A percentile compares a stretch with the other conserved stretches of the same genome.
These are phyloP conservation scores for Ceratobasidium sp. DNA, from an alignment of 1,284 basidiomycete species.

Conservation along the genomic window DNA sequence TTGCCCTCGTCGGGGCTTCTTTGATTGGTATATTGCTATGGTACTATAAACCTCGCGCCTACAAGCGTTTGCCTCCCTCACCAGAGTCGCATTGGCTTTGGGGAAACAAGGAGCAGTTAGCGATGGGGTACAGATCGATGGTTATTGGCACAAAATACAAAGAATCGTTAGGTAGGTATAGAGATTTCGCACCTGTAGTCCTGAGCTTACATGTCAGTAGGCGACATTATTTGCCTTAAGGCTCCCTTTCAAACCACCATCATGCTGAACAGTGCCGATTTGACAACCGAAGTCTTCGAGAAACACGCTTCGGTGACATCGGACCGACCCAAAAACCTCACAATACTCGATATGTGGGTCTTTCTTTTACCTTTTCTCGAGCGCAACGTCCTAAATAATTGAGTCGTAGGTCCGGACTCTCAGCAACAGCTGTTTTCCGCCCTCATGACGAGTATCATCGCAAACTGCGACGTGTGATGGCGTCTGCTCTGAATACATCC, in stretches of 20 bases:
- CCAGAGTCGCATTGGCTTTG: slow-evolving; percentile 25
- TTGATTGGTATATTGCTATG: too few relatives aligned
- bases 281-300: slow-evolving; percentile 6
- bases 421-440: neutral
- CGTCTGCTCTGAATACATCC: slow-evolving; percentile 3
- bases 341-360: slow-evolving; percentile 20
- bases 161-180: neutral
- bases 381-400: neutral
- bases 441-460: slow-evolving; percentile 14
- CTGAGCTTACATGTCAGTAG: neutral
- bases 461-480: slow-evolving; percentile 6
- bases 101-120: slow-evolving; percentile 1
- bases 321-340: slow-evolving; percentile 23
- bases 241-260: slow-evolving; percentile 8
- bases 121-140: neutral
- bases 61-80: slow-evolving; percentile 4
- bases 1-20: too few relatives aligned
- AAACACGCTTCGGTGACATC: slow-evolving; percentile 23
- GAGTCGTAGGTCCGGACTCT: too few relatives aligned
- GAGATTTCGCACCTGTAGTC: neutral
- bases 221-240: slow-evolving; percentile 16
- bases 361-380: too few relatives aligned
- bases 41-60: too few relatives aligned
- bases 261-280: slow-evolving; percentile 5
- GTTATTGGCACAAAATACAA: slow-evolving; percentile 11